Conservation (phyloP, 805 yeast species). For the Myxozyma nipponensis region DNA sequence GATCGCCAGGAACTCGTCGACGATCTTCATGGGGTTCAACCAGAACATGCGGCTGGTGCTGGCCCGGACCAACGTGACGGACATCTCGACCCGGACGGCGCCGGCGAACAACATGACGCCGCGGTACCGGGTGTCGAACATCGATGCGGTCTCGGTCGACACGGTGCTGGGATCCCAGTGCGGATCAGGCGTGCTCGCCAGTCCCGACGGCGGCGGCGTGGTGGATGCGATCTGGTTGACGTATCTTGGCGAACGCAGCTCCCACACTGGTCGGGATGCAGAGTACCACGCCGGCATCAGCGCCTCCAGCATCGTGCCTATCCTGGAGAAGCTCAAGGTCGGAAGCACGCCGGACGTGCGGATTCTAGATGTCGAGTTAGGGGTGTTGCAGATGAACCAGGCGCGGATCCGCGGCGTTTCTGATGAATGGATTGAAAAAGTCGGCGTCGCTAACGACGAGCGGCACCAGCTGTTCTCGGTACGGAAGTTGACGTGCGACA, state of each 20-base stretch:
- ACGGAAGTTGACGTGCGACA: conserved; percentile 48
- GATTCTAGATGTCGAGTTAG: conserved; percentile 76
- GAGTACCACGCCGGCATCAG: conserved; percentile 73
- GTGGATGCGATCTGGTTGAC: conserved; percentile 83
- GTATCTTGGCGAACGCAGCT: conserved; percentile 68
- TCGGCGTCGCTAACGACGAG: conserved; percentile 61
- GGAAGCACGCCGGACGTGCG: conserved; percentile 53
- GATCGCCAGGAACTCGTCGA: conserved; percentile 69
- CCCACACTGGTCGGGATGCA: conserved; percentile 52
- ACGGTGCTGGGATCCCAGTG: conserved; percentile 69
- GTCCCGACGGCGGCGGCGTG: conserved; percentile 67
- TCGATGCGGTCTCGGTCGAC: conserved; percentile 74
- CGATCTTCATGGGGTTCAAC: conserved; percentile 78
- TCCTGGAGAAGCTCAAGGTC: conserved; percentile 51
- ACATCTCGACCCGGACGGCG: conserved; percentile 66
- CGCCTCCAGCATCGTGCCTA: conserved; percentile 57
- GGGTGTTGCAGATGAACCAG: conserved; percentile 60
- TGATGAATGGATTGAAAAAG: conserved; percentile 69
- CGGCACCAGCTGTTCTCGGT: conserved; percentile 72
- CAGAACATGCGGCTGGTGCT: conserved; percentile 64
- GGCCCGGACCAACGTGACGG: conserved; percentile 72
- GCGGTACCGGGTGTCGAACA: conserved; percentile 77
- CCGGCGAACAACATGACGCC: conserved; percentile 69
- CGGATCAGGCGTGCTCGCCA: conserved; percentile 68
- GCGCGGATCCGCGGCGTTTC: conserved; percentile 87